Percentiles rank a stretch among this genome's conserved stretches.
phyloP scores from a whole-genome alignment of 1,139 yeast species.

The Yamadazyma spencermartinsiae region DNA sequence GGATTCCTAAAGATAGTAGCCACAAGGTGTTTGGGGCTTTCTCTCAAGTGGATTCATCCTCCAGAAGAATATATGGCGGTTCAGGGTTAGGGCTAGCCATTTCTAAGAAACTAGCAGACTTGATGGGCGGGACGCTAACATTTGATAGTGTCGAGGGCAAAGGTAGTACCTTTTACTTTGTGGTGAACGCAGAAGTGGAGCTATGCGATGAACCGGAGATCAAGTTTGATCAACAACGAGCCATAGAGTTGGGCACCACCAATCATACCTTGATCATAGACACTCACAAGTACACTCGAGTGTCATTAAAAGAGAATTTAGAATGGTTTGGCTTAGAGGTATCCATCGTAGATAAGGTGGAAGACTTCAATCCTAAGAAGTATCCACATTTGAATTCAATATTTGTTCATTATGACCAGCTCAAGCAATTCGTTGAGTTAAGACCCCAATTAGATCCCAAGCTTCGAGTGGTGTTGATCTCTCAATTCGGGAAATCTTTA shows the following conservation, averaged over 20 bases:
- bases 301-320: slow-evolving; percentile 30
- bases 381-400: slow-evolving; percentile 8
- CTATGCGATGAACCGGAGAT: slow-evolving; percentile 18
- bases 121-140: slow-evolving; percentile 58
- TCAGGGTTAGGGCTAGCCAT: slow-evolving; percentile 63
- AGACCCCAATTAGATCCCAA: slow-evolving; percentile 9
- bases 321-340: slow-evolving; percentile 37
- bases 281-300: slow-evolving; percentile 29
- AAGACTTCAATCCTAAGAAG: slow-evolving; percentile 3
- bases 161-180: slow-evolving; percentile 54
- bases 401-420: slow-evolving; percentile 23
- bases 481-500: slow-evolving; percentile 32
- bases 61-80: slow-evolving; percentile 58
- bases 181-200: slow-evolving; percentile 30
- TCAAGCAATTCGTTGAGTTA: slow-evolving; percentile 14
- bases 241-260: slow-evolving; percentile 6
- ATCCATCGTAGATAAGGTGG: slow-evolving; percentile 6
- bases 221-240: slow-evolving; percentile 19
- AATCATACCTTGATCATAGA: slow-evolving; percentile 37
- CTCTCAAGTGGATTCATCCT: slow-evolving; percentile 62
- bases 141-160: slow-evolving; percentile 52
- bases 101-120: slow-evolving; percentile 55
- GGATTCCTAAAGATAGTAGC: slow-evolving; percentile 51
- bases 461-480: slow-evolving; percentile 22
- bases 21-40: slow-evolving; percentile 58